These are phyloP conservation scores for Yarrowia bubula DNA, from an alignment of 805 yeast species.

Conservation along the genomic window DNA sequence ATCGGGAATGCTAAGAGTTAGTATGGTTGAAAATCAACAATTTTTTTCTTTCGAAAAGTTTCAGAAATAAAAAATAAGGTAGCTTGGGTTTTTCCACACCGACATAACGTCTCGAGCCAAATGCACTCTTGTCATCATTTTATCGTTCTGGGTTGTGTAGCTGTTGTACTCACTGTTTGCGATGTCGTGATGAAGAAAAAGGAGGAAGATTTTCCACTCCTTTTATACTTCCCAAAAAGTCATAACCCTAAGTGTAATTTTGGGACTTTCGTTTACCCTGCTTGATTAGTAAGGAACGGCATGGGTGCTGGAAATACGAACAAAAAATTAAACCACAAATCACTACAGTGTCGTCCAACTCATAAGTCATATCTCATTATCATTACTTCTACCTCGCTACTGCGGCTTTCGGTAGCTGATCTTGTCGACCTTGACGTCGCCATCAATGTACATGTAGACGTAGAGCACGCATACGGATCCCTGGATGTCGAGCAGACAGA, in stretches of 20 bases:
- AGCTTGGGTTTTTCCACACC: conserved; percentile 99
- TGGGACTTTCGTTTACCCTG: conserved; percentile 7
- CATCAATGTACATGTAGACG: conserved; percentile 76
- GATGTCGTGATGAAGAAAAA: conserved; percentile 11
- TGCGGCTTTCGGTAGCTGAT: conserved; percentile 54
- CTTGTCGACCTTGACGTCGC: conserved; percentile 88
- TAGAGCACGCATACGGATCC: conserved; percentile 74
- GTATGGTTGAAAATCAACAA: neutral
- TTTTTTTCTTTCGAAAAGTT: neutral
- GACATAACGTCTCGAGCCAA: conserved; percentile 96
- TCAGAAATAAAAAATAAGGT: conserved; percentile 64
- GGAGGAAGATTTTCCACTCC: neutral
- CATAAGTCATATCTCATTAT: conserved; percentile 13
- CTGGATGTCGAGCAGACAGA: conserved; percentile 84
- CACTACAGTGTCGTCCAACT: no score
- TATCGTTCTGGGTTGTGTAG: conserved; percentile 26
- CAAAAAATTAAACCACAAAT: no score
- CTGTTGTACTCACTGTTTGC: conserved; percentile 33
- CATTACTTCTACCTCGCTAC: neutral
- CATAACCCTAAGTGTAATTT: conserved; percentile 17
- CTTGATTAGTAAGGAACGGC: neutral
- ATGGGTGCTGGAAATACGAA: no score
- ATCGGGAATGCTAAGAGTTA: neutral
- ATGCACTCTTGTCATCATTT: conserved; percentile 97
- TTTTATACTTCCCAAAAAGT: neutral